phyloP scores from a whole-genome alignment of 2,329 filamentous ascomycete genomes.

The Cladosporium sp. region DNA sequence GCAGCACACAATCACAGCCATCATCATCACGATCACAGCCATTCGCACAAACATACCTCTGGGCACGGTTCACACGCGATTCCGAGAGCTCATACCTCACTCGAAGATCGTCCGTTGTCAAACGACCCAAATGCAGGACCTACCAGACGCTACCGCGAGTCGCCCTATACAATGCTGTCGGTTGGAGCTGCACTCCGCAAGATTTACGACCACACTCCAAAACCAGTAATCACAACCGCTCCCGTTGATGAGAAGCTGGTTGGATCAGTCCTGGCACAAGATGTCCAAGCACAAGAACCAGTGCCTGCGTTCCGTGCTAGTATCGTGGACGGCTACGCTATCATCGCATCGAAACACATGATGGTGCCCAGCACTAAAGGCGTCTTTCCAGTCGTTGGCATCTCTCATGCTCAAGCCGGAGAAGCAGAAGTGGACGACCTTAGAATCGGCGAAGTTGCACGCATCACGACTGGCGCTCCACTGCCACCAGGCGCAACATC shows the following conservation, averaged over 20 bases:
- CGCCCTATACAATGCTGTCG: conserved; percentile 86
- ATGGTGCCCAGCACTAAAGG: conserved; percentile 62
- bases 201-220: conserved; percentile 70
- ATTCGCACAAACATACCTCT: conserved; percentile 47
- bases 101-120: conserved; percentile 53
- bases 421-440: conserved; percentile 63
- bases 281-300: conserved; percentile 72
- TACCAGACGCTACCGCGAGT: conserved; percentile 71
- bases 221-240: conserved; percentile 52
- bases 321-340: conserved; percentile 94
- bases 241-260: conserved; percentile 64
- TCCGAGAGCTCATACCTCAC: conserved; percentile 66
- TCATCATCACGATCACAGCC: conserved; percentile 39
- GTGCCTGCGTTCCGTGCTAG: conserved; percentile 93
- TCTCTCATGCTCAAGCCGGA: conserved; percentile 79
- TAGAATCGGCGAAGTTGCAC: conserved; percentile 70
- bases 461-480: conserved; percentile 93
- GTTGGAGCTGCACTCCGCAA: conserved; percentile 74
- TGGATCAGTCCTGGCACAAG: conserved; percentile 75
- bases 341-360: conserved; percentile 53
- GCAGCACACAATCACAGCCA: conserved; percentile 11
- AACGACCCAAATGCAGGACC: conserved; percentile 59
- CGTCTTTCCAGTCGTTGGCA: conserved; percentile 76
- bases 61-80: conserved; percentile 49
- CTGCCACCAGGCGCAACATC: conserved; percentile 83